Base-by-base conservation (phyloP, 2,329 filamentous ascomycete genomes). In the Colletotrichum coccodes region DNA sequence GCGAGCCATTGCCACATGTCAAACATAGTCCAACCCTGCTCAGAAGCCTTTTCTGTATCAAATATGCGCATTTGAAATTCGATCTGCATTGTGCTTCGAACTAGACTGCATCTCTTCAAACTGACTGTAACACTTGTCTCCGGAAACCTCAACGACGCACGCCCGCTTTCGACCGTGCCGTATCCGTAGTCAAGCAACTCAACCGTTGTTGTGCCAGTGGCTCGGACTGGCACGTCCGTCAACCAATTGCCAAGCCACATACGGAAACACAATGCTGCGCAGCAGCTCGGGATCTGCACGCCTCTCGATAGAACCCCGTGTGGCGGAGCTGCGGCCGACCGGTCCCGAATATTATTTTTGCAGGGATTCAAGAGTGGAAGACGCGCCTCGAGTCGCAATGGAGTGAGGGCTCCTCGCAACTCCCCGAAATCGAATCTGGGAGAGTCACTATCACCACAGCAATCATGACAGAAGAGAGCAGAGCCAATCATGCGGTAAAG, bases 221-320 rank as follows among this genome's bases (percentile, higher is more conserved):
- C 61, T 68, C 65, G 61, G 61, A 65, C 65, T 60, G 65, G 65
- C 65, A 68, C 61, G 61, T 65, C 54, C 61, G 6, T 9, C 21
- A 12, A 47, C 5, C 18, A n/a, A 11, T 36, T 38, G 32, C 32
- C 36, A 44, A 57, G 38, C 36, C 44, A 28, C 40, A 46, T 44
- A 16, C 14, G 26, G 23, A 32, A 21, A 26, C 21, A 6, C 28
- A 7, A 26, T 38, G n/a, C 16, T 47, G 47, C 60, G 28, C 8
- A 49, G 40, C 6, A 28, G 23, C 42, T 57, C 42, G 18, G 16
- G 28, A 42, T 46, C 46, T 42, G 47, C 38, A 68, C 2, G 16
- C 32, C 46, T 4, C 32, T 40, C 16, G 60, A 18, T 23, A 16
- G 16, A 38, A 21, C 38, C 26, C 18, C 49, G 16, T 47, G 34